Conservation (phyloP, 2,329 filamentous ascomycete genomes). For the Pseudocercospora cruenta region DNA sequence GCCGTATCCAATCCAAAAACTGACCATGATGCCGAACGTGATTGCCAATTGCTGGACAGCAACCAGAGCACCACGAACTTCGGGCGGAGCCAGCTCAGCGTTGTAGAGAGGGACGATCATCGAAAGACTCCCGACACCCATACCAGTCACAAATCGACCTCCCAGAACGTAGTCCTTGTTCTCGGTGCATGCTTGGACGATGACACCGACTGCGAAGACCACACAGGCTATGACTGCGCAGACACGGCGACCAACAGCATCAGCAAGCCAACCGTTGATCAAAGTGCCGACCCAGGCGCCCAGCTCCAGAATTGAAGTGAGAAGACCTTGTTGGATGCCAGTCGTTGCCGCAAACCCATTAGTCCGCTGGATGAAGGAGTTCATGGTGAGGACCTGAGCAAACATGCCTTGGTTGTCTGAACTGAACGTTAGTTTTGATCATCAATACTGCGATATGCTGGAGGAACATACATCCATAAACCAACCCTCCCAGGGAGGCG, state of each 20-base stretch:
- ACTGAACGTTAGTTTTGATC: constrained; percentile 46
- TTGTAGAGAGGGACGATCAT: constrained; percentile 59
- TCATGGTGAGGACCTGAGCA: constrained; percentile 64
- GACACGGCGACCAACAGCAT: constrained; percentile 68
- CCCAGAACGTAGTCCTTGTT: constrained; percentile 57
- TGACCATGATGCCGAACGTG: constrained; percentile 59
- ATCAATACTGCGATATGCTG: neutral
- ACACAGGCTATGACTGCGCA: constrained; percentile 68
- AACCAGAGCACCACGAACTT: constrained; percentile 66
- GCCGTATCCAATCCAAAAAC: constrained; percentile 34
- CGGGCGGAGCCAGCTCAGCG: constrained; percentile 56
- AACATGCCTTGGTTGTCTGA: constrained; percentile 79
- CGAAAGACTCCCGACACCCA: constrained; percentile 70
- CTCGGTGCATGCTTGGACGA: constrained; percentile 57
- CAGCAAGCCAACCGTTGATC: constrained; percentile 70
- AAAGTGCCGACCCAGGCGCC: constrained; percentile 76
- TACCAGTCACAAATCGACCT: constrained; percentile 70
- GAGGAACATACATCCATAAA: constrained; percentile 55
- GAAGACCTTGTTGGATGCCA: constrained; percentile 45
- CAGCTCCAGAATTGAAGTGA: constrained; percentile 70
- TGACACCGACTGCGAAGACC: constrained; percentile 70
- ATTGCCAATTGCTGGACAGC: constrained; percentile 66
- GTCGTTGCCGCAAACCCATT: constrained; percentile 31
- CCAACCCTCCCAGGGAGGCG: constrained; percentile 54
- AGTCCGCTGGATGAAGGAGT: constrained; percentile 44